These are phyloP conservation scores for Botrytis elliptica DNA, from an alignment of 2,329 filamentous ascomycete genomes.

Conservation along the genomic window DNA sequence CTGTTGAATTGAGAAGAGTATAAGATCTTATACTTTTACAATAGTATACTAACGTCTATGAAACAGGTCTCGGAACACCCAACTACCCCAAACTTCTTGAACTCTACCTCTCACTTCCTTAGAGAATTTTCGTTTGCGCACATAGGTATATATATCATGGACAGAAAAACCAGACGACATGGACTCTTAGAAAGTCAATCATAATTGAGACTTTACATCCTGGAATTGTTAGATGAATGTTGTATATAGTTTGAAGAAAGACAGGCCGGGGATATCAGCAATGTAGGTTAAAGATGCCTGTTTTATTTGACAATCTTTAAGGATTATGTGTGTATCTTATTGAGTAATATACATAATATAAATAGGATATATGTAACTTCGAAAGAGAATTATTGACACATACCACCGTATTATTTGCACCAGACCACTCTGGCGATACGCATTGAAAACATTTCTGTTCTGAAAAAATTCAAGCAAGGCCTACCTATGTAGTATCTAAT, in stretches of 20 bases:
- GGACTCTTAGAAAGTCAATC: not conserved
- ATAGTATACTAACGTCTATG: not conserved
- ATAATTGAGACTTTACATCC: not conserved
- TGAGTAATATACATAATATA: not conserved
- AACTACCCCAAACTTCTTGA: constrained; percentile 17
- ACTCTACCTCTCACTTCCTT: constrained; percentile 16
- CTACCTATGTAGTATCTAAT: too few relatives aligned
- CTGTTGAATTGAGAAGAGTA: not conserved
- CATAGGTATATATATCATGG: not conserved
- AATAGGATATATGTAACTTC: not conserved
- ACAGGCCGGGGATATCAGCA: too few relatives aligned
- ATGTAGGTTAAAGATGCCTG: not conserved
- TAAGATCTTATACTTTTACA: not conserved
- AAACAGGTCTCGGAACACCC: constrained; percentile 20
- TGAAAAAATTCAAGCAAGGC: too few relatives aligned
- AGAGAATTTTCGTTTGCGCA: not conserved
- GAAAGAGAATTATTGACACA: not conserved
- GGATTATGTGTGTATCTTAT: not conserved
- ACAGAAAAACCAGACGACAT: not conserved
- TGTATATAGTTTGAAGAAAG: not conserved
- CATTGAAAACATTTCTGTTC: not conserved
- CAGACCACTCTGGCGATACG: not conserved
- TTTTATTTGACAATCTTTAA: not conserved
- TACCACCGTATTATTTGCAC: not conserved
- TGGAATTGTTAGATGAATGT: not conserved